Evolutionary conservation across 495 filamentous ascomycete genomes (phyloP).

Genomic region (Tuber magnatum): DNA sequence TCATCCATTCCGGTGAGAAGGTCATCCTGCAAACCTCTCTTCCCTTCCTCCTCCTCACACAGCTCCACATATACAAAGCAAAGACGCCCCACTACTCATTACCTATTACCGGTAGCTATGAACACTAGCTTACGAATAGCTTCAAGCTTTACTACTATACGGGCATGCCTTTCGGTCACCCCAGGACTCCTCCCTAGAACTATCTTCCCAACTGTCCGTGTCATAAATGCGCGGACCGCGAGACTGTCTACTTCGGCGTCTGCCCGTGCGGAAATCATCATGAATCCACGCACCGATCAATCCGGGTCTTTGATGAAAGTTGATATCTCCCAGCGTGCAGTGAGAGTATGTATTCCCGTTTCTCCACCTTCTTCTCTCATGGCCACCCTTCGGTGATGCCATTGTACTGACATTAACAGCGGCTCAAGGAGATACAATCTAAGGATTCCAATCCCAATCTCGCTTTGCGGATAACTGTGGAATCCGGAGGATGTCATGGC

Average conservation of each 20-base stretch:
- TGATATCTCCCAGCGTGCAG: constrained; percentile 71
- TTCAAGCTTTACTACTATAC: background rate
- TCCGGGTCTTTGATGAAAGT: constrained; percentile 75
- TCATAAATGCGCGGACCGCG: background rate
- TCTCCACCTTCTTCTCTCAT: background rate
- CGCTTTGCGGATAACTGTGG: constrained; percentile 80
- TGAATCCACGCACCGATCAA: constrained; percentile 64
- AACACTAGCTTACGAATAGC: background rate
- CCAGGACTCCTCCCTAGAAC: background rate
- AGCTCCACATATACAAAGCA: background rate
- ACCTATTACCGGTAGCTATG: background rate
- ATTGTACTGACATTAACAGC: constrained; percentile 42
- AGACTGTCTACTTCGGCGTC: constrained; percentile 13
- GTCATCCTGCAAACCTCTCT: background rate
- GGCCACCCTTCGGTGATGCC: background rate
- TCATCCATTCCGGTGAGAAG: background rate
- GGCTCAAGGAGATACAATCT: constrained; percentile 62
- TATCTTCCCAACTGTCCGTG: background rate
- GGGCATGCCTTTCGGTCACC: constrained; percentile 2
- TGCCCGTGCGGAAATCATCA: constrained; percentile 37
- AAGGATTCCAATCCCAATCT: constrained; percentile 74
- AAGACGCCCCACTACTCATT: background rate
- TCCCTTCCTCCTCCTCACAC: background rate
- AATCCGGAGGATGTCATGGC: constrained; percentile 89
- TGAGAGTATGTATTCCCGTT: constrained; percentile 53